These are phyloP conservation scores for Capronia coronata DNA, from an alignment of 2,329 filamentous ascomycete genomes.

Conservation along the genomic window DNA sequence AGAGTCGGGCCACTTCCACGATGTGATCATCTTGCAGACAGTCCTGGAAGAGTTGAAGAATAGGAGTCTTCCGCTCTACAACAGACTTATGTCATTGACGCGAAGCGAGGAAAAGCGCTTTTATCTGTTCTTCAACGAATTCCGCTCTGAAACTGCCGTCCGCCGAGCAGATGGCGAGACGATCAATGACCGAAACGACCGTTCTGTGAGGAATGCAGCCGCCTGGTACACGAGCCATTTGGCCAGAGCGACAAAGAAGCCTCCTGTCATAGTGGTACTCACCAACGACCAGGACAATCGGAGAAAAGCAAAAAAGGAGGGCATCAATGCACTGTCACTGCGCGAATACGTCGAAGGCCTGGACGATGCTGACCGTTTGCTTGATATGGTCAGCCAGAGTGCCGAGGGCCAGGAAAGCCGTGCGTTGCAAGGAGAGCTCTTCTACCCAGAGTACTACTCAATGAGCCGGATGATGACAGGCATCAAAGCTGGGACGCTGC, in stretches of 20 bases:
- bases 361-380: conserved; percentile 72
- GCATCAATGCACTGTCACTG: conserved; percentile 62
- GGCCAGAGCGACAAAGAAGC: conserved; percentile 49
- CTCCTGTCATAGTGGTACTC: conserved; percentile 80
- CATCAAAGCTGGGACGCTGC: conserved; percentile 76
- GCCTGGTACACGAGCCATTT: conserved; percentile 88
- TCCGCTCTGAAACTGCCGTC: conserved; percentile 85
- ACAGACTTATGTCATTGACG: conserved; percentile 79
- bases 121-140: conserved; percentile 99
- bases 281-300: conserved; percentile 88
- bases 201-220: conserved; percentile 77
- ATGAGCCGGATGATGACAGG: conserved; percentile 93
- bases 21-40: conserved; percentile 93
- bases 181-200: conserved; percentile 95
- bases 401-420: conserved; percentile 61
- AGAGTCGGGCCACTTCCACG: conserved; percentile 82
- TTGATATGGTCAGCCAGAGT: conserved; percentile 87
- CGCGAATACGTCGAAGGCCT: conserved; percentile 75
- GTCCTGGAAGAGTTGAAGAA: conserved; percentile 95
- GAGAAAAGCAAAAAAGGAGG: conserved; percentile 69
- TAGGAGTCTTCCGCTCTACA: conserved; percentile 87
- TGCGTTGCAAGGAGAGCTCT: conserved; percentile 60
- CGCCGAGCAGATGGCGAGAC: conserved; percentile 67
- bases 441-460: conserved; percentile 85
- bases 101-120: conserved; percentile 96